Base-by-base conservation (phyloP, 495 filamentous ascomycete species). In the Durotheca rogersii region DNA sequence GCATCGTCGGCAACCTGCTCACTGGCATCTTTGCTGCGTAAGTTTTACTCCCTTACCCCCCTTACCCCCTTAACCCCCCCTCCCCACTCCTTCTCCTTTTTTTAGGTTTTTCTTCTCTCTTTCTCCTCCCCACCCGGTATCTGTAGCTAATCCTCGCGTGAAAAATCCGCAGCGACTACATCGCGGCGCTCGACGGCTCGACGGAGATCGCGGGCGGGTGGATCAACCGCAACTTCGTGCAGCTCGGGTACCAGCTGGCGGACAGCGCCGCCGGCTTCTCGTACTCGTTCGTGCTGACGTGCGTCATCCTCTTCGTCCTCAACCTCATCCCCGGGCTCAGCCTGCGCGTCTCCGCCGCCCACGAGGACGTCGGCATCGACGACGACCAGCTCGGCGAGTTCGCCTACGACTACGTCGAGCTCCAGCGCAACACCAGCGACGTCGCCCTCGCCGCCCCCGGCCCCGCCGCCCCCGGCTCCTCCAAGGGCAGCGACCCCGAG, bases 321-420 rank as follows among this genome's bases (percentile, higher is more conserved):
- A 88, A 90, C 67, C 77, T 86, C 56, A 75, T 92, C 29, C 87
- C 88, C 4, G 84, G 85, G 30, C 71, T 90, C 17, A 79, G 75
- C 61, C 80, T 93, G 30, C 88, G 88, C 47, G 84, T 82, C 12
- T 73, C 67, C 31, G 82, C 88, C 62, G 86, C 87, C 54, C 81
- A 84, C 29, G 88, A 93, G 71, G 78, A 88, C 29, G 69, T 83
- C 30, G 88, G 88, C 41, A 82, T 91, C 53, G 88, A 93, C 56
- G 86, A 89, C 59, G 82, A 82, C 47, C 85, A 93, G 68, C 87
- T 90, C 63, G 87, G 86, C 66, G 87, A 90, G 66, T 90, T 89
- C 72, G 87, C 86, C 32, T 90, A 90, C 62, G 86, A 90, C 68
- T 90, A 88, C 60, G 87, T 90, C 55, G 87, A 90, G 71, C 67